Percentiles rank a stretch among this genome's conserved stretches.
Conservation (phyloP, 495 filamentous ascomycete genomes). For the Jackrogersella multiformis region DNA sequence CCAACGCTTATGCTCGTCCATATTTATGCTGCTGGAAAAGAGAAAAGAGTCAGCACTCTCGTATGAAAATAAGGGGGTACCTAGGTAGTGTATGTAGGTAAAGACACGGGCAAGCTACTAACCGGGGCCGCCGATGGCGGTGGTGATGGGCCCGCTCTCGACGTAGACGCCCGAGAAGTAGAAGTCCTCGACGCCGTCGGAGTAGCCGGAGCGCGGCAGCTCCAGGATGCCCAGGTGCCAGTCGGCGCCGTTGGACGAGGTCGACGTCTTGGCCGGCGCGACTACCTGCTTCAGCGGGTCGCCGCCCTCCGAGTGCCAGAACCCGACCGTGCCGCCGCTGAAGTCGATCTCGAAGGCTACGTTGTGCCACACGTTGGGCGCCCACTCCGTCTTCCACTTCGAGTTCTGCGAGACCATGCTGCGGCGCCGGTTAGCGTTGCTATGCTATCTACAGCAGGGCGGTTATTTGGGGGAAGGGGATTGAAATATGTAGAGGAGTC, state of each 20-base stretch:
- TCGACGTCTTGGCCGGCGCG: slow-evolving; percentile 63
- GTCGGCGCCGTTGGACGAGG: slow-evolving; percentile 73
- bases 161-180: slow-evolving; percentile 78
- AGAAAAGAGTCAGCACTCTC: background rate
- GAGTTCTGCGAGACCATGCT: slow-evolving; percentile 54
- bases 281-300: slow-evolving; percentile 66
- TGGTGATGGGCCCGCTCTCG: slow-evolving; percentile 70
- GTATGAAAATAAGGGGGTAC: background rate
- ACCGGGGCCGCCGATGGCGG: slow-evolving; percentile 61
- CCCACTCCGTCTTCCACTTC: slow-evolving; percentile 57
- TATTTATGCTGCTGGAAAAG: slow-evolving; percentile 12
- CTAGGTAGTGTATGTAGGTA: no score
- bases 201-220: slow-evolving; percentile 65
- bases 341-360: slow-evolving; percentile 76
- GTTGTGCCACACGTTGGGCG: slow-evolving; percentile 74
- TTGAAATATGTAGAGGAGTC: background rate
- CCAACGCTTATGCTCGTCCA: background rate
- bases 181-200: slow-evolving; percentile 69
- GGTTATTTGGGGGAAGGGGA: no score
- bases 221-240: slow-evolving; percentile 80
- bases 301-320: slow-evolving; percentile 73
- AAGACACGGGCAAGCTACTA: background rate
- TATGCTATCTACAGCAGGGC: no score
- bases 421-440: background rate
- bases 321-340: slow-evolving; percentile 63